Percentiles rank a stretch among this genome's conserved stretches.
These are phyloP conservation scores for Didymella segeticola DNA, from an alignment of 2,329 filamentous ascomycete genomes.

Conservation along the genomic window DNA sequence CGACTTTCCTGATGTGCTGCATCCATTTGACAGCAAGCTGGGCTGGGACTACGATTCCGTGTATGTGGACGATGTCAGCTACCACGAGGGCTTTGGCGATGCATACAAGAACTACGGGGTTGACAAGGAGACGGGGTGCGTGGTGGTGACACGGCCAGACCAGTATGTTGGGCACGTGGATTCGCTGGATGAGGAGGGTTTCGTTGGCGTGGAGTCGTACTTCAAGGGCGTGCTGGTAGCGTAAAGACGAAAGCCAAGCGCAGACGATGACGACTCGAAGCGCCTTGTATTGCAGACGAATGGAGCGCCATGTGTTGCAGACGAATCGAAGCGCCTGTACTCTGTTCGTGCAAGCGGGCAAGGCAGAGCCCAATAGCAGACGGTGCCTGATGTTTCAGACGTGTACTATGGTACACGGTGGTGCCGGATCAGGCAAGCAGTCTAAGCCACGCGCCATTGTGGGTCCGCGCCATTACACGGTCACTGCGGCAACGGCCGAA, in stretches of 20 bases:
- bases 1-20: slow-evolving; percentile 53
- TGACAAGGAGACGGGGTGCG: slow-evolving; percentile 60
- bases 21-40: slow-evolving; percentile 50
- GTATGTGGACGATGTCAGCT: slow-evolving; percentile 56
- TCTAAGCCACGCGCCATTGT: slow-evolving; percentile 13
- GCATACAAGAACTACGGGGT: slow-evolving; percentile 67
- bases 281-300: not conserved
- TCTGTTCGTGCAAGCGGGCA: slow-evolving; percentile 10
- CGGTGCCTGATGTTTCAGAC: slow-evolving; percentile 6
- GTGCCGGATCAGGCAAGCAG: too few relatives aligned
- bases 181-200: slow-evolving; percentile 42
- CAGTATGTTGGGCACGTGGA: slow-evolving; percentile 65
- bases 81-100: slow-evolving; percentile 53
- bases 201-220: slow-evolving; percentile 39
- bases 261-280: not conserved
- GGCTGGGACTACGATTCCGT: slow-evolving; percentile 54
- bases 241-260: not conserved
- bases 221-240: slow-evolving; percentile 38
- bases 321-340: slow-evolving; percentile 1
- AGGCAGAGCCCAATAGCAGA: slow-evolving; percentile 6
- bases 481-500: not conserved
- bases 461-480: not conserved
- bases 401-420: slow-evolving; percentile 1
- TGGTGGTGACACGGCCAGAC: slow-evolving; percentile 70
- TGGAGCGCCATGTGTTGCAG: not conserved